phyloP scores from a whole-genome alignment of 1,284 basidiomycete genomes.

The Schizophyllum commune region DNA sequence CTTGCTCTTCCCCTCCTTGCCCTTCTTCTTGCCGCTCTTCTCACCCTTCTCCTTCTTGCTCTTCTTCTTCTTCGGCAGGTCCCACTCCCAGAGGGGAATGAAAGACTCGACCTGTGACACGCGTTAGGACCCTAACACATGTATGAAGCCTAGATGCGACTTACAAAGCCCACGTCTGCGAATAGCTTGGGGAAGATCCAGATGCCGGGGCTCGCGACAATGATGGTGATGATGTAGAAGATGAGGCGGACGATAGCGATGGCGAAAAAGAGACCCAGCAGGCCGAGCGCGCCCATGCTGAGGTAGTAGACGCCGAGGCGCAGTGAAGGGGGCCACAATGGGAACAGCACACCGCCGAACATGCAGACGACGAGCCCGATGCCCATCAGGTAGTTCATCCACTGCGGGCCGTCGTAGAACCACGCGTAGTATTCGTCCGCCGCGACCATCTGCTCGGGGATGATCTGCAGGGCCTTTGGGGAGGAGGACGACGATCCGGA shows the following conservation, averaged over 20 bases:
- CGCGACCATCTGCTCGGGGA: constrained; percentile 77
- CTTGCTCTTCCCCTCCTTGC: background rate
- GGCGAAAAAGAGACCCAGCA: constrained; percentile 88
- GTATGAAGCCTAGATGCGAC: constrained; percentile 26
- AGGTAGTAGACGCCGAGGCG: constrained; percentile 97
- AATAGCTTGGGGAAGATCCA: constrained; percentile 99
- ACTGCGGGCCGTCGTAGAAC: constrained; percentile 95
- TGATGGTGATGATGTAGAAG: constrained; percentile 89
- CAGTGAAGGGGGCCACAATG: constrained; percentile 91
- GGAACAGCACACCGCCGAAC: constrained; percentile 98
- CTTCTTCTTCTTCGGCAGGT: constrained; percentile 85
- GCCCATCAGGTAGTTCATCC: constrained; percentile 90
- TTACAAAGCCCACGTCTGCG: constrained; percentile 96
- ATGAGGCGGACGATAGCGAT: constrained; percentile 91
- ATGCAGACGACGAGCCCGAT: constrained; percentile 89
- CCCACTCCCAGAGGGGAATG: constrained; percentile 97
- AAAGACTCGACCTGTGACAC: constrained; percentile 86
- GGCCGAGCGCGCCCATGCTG: constrained; percentile 79
- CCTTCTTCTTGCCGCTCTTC: constrained; percentile 21
- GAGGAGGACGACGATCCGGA: constrained; percentile 62
- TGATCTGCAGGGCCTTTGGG: constrained; percentile 77
- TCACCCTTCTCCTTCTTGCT: constrained; percentile 55
- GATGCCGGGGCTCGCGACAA: constrained; percentile 85
- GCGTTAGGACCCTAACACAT: background rate
- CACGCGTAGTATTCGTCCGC: constrained; percentile 85